Percentiles rank a stretch among this genome's conserved stretches.
Evolutionary conservation across 495 filamentous ascomycete species (phyloP).

Genomic region (Xylaria scruposa): DNA sequence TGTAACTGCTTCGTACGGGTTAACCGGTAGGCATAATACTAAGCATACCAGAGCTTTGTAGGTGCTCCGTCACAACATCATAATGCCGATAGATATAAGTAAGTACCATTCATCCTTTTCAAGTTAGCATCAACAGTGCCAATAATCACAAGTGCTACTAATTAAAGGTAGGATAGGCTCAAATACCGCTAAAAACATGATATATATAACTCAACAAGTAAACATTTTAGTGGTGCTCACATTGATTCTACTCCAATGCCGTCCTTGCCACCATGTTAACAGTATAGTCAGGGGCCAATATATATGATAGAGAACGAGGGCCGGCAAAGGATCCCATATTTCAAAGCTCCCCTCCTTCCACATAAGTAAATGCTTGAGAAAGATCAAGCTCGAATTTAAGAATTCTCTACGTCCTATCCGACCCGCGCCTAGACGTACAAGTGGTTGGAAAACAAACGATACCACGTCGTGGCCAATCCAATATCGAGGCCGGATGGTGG

Average conservation of each 20-base stretch:
- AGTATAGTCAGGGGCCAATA: constrained; percentile 65
- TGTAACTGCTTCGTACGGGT: too few species aligned
- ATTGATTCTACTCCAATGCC: constrained; percentile 64
- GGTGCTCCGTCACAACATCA: too few species aligned
- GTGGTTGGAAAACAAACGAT: constrained; percentile 46
- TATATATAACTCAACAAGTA: constrained; percentile 32
- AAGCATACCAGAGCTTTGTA: too few species aligned
- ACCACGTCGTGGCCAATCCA: constrained; percentile 67
- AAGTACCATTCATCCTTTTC: background rate
- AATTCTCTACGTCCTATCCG: constrained; percentile 29
- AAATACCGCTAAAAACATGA: background rate
- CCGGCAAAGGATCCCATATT: constrained; percentile 66
- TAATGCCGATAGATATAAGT: too few species aligned
- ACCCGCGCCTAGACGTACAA: background rate
- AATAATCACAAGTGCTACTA: background rate
- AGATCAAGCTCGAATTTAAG: constrained; percentile 28
- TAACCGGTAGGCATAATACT: too few species aligned
- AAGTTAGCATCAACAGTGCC: background rate
- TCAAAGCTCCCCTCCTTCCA: constrained; percentile 69
- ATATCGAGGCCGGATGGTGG: constrained; percentile 50
- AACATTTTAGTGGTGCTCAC: constrained; percentile 67
- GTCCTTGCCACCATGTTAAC: constrained; percentile 43
- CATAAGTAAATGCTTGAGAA: constrained; percentile 52
- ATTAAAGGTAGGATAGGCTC: background rate
- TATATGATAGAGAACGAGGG: constrained; percentile 63